A percentile compares a stretch with the other conserved stretches of the same genome.
Conservation (phyloP, 352 stramenopile genomes). For the Pythium apleroticum region DNA sequence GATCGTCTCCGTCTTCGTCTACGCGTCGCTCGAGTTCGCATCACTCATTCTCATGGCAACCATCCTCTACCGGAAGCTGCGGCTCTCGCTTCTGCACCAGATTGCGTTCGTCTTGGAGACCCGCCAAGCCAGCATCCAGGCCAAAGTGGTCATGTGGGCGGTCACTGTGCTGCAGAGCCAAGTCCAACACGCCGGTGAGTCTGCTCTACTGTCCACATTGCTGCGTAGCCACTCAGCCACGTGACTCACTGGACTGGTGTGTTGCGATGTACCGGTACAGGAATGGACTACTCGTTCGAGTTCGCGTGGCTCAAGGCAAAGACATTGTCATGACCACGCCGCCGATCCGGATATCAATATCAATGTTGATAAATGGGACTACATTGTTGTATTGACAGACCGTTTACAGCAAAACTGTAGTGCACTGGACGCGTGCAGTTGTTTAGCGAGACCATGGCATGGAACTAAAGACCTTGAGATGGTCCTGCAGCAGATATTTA, state of each 20-base stretch:
- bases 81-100: not conserved
- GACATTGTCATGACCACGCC: no score
- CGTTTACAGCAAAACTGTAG: no score
- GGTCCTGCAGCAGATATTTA: not conserved
- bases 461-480: no score
- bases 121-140: not conserved
- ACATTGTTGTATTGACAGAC: no score
- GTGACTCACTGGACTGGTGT: no score
- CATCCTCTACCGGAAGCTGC: not conserved
- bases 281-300: not conserved
- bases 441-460: no score
- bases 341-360: no score
- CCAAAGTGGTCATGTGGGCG: not conserved
- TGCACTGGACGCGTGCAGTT: no score
- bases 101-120: not conserved
- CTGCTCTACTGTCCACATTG: no score
- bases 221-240: no score
- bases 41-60: constrained; percentile 5
- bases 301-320: not conserved
- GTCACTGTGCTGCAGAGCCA: not conserved
- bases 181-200: not conserved
- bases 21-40: constrained; percentile 13
- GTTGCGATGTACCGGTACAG: no score
- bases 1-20: constrained; percentile 8
- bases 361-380: no score